phyloP scores from a whole-genome alignment of 805 yeast genomes.

The Saccharomyces kudriavzevii region DNA sequence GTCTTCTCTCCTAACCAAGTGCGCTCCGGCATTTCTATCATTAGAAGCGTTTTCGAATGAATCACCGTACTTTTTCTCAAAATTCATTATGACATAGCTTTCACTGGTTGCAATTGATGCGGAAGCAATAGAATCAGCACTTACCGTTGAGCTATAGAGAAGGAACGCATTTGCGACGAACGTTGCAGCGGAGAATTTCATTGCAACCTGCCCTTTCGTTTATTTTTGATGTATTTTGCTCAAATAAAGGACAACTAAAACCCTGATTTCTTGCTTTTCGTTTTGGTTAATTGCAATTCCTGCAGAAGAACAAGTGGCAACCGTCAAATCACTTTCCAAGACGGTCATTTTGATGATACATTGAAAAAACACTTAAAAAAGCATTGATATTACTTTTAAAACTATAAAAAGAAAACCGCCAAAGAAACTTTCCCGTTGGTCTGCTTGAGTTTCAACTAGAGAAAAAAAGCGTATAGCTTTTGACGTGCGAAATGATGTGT shows the following conservation, averaged over 20 bases:
- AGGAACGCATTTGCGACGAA: not conserved
- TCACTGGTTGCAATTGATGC: not conserved
- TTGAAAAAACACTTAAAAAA: not conserved
- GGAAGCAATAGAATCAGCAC: not conserved
- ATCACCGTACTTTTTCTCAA: conserved; percentile 17
- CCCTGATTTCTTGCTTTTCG: not conserved
- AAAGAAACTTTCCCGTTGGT: not conserved
- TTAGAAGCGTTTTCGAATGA: conserved; percentile 5
- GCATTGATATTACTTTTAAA: not conserved
- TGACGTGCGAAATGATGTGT: not conserved
- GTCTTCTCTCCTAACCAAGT: conserved; percentile 8
- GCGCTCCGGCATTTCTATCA: not conserved
- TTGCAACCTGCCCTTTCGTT: not conserved
- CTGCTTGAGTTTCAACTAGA: not conserved
- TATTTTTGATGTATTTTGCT: not conserved
- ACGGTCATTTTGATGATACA: not conserved
- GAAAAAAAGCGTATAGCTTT: not conserved
- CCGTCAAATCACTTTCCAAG: not conserved
- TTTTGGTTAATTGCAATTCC: not conserved
- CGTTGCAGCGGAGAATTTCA: not conserved
- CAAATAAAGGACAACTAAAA: not conserved
- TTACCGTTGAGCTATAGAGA: not conserved
- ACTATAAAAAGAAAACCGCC: not conserved
- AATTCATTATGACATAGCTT: conserved; percentile 11
- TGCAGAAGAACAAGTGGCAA: not conserved